Base-by-base conservation (phyloP, 164 flowering plant genomes). In the Hamamelis virginiana region DNA sequence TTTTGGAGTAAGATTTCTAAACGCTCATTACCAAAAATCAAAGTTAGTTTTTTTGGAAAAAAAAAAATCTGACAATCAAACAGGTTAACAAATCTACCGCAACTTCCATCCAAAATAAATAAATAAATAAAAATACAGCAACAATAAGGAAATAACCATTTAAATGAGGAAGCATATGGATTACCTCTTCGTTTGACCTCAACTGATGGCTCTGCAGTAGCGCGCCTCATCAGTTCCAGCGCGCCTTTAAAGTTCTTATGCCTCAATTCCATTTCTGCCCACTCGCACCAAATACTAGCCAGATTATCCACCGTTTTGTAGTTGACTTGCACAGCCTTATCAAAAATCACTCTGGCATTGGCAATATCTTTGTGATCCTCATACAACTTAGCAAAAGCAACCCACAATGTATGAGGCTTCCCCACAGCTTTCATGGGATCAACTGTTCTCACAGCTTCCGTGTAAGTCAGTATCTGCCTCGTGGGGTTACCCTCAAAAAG, bases 391-490 rank as follows among this genome's bases (percentile, higher is more conserved):
- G 97, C 97, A 81, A 92, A 95, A 33, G 94, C 90, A 72, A 95
- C 88, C 98, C 98, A 95, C 68, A 95, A 52, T 1, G 98, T 91
- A 67, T 95, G 98, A 38, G 98, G 98, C 82, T 88, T 95, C 56
- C 98, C 98, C 52, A 92, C 90, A 0, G 98, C 97, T 66, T 94
- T 92, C 98, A 88, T 88, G 13, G 97, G 98, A 63, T 92, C 96
- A 53, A 94, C 84, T 0, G 98, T 94, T 84, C 95, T 86, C 58
- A 94, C 98, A 0, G 98, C 98, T 71, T 94, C 97, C 0, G 98
- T 92, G 75, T 80, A 94, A 1, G 98, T 92, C 60, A 91, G 69
- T 26, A 94, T 89, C 77, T 92, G 97, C 76, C 62, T 85, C 0
- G 94, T 82, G 0, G 98, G 92, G 76, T 91, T 88, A 41, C 89